Evolutionary conservation across 108 stramenopile species (phyloP), one percentile per base, ranked within the genome.

Genomic region (Cyclotella distinguenda): DNA sequence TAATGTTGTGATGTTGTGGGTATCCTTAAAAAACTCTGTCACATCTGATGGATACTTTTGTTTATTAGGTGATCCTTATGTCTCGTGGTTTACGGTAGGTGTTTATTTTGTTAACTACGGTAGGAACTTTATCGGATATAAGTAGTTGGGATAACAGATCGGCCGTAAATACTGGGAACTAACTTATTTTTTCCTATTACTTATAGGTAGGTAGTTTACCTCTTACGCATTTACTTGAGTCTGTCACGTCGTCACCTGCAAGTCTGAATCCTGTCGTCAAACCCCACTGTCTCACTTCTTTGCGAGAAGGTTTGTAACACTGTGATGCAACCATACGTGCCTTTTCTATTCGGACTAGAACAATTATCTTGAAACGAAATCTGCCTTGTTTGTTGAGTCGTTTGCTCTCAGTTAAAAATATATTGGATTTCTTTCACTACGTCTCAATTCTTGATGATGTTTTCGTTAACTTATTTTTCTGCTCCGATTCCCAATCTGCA

Each of bases 261-360:
- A 4, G 49, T 26, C 49, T 3, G 10, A 18, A 36, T 21, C 7
- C 26, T 49, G 2, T 25, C 43, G 6, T 10, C 54, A 3, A 1
- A 9, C 38, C 30, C 51, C 8, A 3, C 7, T 6, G 28, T 50
- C 51, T 28, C 53, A 70, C 74, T 75, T 75, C 68, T 70, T 75
- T 62, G 74, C 74, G 74, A 75, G 74, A 31, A 75, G 74, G n/a
- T n/a, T n/a, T n/a, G 74, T 75, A 42, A 64, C 62, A 38, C 31
- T n/a, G 64, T 23, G 49, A 39, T 18, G 33, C 4, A 51, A 47
- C 45, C 51, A 66, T 47, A 39, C 6, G 2, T 49, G 48, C 13
- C 23, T 26, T 16, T 26, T 22, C 28, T 8, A 1, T 1, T 48
- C 23, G 4, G 16, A 1, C 22, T 3, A 22, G 21, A 9, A 19